Evolutionary conservation across 805 yeast genomes (phyloP).

Genomic region (Candida dajiaensis): DNA sequence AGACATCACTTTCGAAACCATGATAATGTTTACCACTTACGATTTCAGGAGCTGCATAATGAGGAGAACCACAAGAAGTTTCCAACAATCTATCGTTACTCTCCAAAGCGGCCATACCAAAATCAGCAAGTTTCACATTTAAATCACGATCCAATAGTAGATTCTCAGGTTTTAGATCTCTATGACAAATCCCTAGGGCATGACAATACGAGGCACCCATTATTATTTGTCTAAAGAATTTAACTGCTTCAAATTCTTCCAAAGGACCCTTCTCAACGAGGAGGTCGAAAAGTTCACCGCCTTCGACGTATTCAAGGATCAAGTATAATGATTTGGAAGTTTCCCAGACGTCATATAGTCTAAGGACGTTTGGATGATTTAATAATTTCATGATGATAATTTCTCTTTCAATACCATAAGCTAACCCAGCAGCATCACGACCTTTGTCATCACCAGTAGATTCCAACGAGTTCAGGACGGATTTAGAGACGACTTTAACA

Average conservation of each 20-base stretch:
- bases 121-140: slow-evolving; percentile 76
- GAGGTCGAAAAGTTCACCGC: slow-evolving; percentile 80
- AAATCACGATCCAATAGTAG: slow-evolving; percentile 59
- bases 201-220: slow-evolving; percentile 79
- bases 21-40: slow-evolving; percentile 74
- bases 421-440: slow-evolving; percentile 56
- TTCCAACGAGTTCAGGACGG: slow-evolving; percentile 35
- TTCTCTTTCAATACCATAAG: slow-evolving; percentile 95
- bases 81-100: slow-evolving; percentile 63
- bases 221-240: slow-evolving; percentile 70
- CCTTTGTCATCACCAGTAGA: slow-evolving; percentile 30
- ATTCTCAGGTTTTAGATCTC: slow-evolving; percentile 82
- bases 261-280: slow-evolving; percentile 64
- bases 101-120: slow-evolving; percentile 87
- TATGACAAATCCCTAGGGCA: slow-evolving; percentile 72
- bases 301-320: slow-evolving; percentile 78
- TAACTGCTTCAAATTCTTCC: slow-evolving; percentile 67
- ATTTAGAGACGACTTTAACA: slow-evolving; percentile 74
- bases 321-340: slow-evolving; percentile 81
- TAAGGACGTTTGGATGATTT: slow-evolving; percentile 90
- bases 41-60: slow-evolving; percentile 85
- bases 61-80: slow-evolving; percentile 85
- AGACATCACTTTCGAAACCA: slow-evolving; percentile 80
- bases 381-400: slow-evolving; percentile 95
- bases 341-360: slow-evolving; percentile 97